phyloP scores from a whole-genome alignment of 176 grass and related monocot genomes.

The Raddia distichophylla region DNA sequence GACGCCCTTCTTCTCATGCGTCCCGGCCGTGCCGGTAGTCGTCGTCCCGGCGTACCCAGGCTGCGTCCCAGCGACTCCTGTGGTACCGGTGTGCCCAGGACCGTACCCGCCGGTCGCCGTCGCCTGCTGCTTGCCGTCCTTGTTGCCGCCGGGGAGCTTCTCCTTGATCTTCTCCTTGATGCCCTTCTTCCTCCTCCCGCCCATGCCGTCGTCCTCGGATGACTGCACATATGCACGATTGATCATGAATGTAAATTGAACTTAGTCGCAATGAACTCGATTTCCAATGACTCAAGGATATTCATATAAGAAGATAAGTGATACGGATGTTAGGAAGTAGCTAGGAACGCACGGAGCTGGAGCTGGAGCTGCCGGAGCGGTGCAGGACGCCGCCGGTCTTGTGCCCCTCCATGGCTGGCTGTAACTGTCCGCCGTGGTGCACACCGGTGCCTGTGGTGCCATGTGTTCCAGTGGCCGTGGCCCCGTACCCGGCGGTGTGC shows the following conservation, averaged over 20 bases:
- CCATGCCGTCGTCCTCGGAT: conserved; percentile 65
- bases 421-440: conserved; percentile 35
- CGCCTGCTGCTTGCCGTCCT: conserved; percentile 8
- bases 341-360: conserved; percentile 59
- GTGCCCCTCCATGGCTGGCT: conserved; percentile 30
- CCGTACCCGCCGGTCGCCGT: not conserved
- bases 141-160: conserved; percentile 54
- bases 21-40: not conserved
- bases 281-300: too few species aligned
- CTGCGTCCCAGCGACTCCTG: not conserved
- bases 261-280: too few species aligned
- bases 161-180: conserved; percentile 76
- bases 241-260: too few species aligned
- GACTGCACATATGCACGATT: not conserved
- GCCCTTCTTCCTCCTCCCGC: conserved; percentile 67
- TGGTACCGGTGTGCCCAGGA: too few species aligned
- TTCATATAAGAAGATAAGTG: too few species aligned
- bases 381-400: conserved; percentile 40
- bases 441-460: not conserved
- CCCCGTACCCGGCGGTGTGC: not conserved
- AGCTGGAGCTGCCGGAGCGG: conserved; percentile 63
- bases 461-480: not conserved
- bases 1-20: conserved; percentile 64
- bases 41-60: conserved; percentile 3
- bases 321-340: too few species aligned